Conservation (phyloP, 331 rosid genomes). For the Malus hybrid region DNA sequence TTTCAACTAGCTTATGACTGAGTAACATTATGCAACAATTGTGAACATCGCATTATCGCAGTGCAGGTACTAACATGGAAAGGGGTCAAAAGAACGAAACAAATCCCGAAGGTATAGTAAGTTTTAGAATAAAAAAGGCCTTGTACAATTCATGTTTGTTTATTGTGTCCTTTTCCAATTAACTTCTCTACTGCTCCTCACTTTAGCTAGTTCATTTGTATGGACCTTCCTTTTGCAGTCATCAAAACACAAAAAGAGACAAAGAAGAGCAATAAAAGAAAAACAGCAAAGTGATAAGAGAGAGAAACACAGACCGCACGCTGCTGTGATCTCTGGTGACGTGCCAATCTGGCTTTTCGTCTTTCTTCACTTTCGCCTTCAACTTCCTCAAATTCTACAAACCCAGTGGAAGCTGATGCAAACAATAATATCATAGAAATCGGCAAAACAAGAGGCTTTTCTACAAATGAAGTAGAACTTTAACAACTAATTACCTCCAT, state of each 20-base stretch:
- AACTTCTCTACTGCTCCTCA: background rate
- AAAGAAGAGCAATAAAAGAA: background rate
- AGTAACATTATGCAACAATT: background rate
- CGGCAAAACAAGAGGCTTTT: background rate
- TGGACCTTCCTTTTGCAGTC: background rate
- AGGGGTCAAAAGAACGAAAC: background rate
- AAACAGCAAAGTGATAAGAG: background rate
- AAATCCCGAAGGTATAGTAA: background rate
- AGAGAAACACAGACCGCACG: slow-evolving; percentile 58
- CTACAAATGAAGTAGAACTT: slow-evolving; percentile 5
- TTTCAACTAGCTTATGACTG: background rate
- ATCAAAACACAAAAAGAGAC: background rate
- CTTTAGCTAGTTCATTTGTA: background rate
- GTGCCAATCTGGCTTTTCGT: slow-evolving; percentile 68
- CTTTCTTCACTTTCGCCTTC: slow-evolving; percentile 92
- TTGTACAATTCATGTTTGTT: background rate
- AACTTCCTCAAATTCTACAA: slow-evolving; percentile 55
- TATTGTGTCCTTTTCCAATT: background rate
- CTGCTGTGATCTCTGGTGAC: slow-evolving; percentile 57
- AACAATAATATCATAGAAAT: slow-evolving; percentile 3
- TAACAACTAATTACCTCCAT: slow-evolving; percentile 55
- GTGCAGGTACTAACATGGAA: background rate
- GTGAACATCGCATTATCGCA: background rate
- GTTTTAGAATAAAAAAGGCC: background rate
- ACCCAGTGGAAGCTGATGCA: slow-evolving; percentile 43